Conservation (phyloP, 1,284 basidiomycete species). For the Phellopilus nigrolimitatus region DNA sequence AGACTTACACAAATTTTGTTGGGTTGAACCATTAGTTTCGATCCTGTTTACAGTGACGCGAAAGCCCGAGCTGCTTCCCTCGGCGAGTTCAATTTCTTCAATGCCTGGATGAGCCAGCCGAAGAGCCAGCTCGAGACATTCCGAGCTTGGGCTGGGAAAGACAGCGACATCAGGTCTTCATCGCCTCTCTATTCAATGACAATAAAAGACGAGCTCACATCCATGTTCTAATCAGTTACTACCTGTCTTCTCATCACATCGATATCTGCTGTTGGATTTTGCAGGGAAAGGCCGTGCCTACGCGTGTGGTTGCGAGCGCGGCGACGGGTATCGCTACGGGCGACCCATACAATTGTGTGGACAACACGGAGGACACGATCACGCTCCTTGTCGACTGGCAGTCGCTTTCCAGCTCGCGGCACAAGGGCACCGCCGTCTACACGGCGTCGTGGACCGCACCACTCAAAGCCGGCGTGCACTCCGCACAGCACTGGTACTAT, state of each 20-base stretch:
- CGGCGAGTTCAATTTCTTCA: slow-evolving; percentile 92
- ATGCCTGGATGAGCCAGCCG: slow-evolving; percentile 91
- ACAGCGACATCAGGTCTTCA: slow-evolving; percentile 78
- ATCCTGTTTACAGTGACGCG: slow-evolving; percentile 91
- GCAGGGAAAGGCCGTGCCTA: slow-evolving; percentile 73
- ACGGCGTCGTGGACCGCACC: slow-evolving; percentile 89
- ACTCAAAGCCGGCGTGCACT: slow-evolving; percentile 73
- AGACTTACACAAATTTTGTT: slow-evolving; percentile 1
- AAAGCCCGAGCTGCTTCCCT: slow-evolving; percentile 68
- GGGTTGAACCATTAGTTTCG: too few species aligned
- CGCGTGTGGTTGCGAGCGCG: slow-evolving; percentile 83
- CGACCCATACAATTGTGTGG: slow-evolving; percentile 80
- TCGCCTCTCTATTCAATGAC: background rate
- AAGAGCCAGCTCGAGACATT: slow-evolving; percentile 93
- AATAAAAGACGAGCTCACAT: background rate
- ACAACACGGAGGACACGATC: slow-evolving; percentile 89
- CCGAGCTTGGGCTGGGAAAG: slow-evolving; percentile 90
- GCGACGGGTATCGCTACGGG: slow-evolving; percentile 85
- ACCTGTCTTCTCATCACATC: slow-evolving; percentile 92
- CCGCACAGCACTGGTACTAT: slow-evolving; percentile 91
- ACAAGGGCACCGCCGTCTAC: slow-evolving; percentile 81
- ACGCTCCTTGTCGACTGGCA: slow-evolving; percentile 93
- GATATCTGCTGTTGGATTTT: slow-evolving; percentile 91
- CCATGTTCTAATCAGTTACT: slow-evolving; percentile 54
- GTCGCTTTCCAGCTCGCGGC: slow-evolving; percentile 62